phyloP scores from a whole-genome alignment of 1,139 yeast species.

The Kluyveromyces marxianus region DNA sequence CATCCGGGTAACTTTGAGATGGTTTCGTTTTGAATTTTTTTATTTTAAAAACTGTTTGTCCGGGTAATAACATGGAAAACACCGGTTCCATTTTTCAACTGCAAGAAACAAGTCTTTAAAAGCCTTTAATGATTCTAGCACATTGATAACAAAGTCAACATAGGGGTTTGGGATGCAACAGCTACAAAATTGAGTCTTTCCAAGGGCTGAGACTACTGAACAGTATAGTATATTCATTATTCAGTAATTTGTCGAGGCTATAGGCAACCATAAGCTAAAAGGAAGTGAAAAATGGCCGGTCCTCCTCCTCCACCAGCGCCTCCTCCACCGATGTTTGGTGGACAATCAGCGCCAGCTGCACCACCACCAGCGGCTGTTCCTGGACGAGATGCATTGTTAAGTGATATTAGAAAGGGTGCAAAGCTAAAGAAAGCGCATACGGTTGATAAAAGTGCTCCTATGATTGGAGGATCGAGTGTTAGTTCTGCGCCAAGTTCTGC shows the following conservation, averaged over 20 bases:
- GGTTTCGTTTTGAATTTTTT: background rate
- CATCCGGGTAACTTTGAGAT: background rate
- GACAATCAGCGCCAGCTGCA: slow-evolving; percentile 2
- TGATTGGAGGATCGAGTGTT: slow-evolving; percentile 31
- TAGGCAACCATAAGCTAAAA: too few species aligned
- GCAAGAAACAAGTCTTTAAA: too few species aligned
- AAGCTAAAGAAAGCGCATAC: slow-evolving; percentile 69
- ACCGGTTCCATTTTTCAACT: too few species aligned
- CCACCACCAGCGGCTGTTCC: slow-evolving; percentile 26
- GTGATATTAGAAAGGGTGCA: slow-evolving; percentile 79
- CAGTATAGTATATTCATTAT: too few species aligned
- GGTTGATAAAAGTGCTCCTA: slow-evolving; percentile 59
- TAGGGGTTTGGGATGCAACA: too few species aligned
- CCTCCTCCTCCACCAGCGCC: slow-evolving; percentile 33
- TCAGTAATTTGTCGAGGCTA: too few species aligned
- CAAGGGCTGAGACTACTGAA: too few species aligned
- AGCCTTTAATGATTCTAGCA: too few species aligned
- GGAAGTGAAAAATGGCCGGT: slow-evolving; percentile 12
- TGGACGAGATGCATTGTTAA: slow-evolving; percentile 73
- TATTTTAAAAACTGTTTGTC: too few species aligned
- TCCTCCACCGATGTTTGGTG: slow-evolving; percentile 18
- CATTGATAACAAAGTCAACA: too few species aligned
- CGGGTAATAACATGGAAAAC: too few species aligned
- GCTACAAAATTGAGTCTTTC: too few species aligned
- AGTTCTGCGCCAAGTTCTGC: slow-evolving; percentile 8